Conservation (phyloP, 345 rosid species). For the Populus euphratica region DNA sequence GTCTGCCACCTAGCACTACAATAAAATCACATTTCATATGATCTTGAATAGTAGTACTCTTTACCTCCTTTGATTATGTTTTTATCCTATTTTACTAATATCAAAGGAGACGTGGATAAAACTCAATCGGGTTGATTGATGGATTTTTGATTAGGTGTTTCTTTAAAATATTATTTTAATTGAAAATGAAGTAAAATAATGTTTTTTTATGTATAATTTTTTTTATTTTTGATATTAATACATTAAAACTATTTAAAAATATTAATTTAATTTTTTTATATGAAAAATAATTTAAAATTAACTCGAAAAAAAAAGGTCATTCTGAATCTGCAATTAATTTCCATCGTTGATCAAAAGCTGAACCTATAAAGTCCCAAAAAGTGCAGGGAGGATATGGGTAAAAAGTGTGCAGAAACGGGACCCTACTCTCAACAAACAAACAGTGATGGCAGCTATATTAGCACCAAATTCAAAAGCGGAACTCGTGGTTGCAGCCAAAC, state of each 20-base stretch:
- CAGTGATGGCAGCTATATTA: background rate
- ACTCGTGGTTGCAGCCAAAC: constrained; percentile 11
- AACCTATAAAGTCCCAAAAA: background rate
- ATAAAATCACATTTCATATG: background rate
- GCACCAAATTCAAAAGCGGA: background rate
- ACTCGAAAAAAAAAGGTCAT: too few relatives aligned
- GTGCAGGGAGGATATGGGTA: background rate
- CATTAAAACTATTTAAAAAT: too few relatives aligned
- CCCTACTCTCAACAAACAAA: background rate
- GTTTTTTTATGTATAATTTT: too few relatives aligned
- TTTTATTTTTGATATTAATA: too few relatives aligned
- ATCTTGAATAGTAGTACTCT: background rate
- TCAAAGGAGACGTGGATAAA: background rate
- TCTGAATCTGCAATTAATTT: background rate
- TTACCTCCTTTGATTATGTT: background rate
- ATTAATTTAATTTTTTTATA: too few relatives aligned
- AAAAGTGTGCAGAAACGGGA: background rate
- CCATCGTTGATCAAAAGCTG: background rate
- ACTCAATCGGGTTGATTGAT: background rate
- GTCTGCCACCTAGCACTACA: background rate
- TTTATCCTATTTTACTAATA: too few relatives aligned
- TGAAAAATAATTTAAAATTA: too few relatives aligned
- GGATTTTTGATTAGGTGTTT: too few relatives aligned
- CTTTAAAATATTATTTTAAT: too few relatives aligned
- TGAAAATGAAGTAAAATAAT: too few relatives aligned